Percentiles rank a stretch among this genome's conserved stretches.
Conservation (phyloP, 73 alveolate genomes). For the Paramecium octaurelia region DNA sequence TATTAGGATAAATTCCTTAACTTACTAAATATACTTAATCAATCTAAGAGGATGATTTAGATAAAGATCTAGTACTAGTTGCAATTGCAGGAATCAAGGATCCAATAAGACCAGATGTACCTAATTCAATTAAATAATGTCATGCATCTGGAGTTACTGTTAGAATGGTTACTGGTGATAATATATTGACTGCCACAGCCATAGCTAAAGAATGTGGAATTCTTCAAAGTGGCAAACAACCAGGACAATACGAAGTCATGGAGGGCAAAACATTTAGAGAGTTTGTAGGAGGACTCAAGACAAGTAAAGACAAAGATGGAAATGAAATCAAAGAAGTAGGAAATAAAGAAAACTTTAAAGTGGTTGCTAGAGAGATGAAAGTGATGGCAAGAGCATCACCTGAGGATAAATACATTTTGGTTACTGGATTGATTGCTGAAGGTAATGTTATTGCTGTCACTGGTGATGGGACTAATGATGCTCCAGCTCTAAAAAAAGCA, state of each 20-base stretch:
- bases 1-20: not conserved
- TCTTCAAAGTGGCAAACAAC: constrained; percentile 30
- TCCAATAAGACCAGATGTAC: constrained; percentile 84
- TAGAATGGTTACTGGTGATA: constrained; percentile 98
- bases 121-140: constrained; percentile 83
- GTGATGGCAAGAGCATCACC: constrained; percentile 94
- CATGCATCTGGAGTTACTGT: constrained; percentile 85
- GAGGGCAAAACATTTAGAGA: constrained; percentile 68
- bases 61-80: constrained; percentile 6
- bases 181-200: constrained; percentile 92
- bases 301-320: constrained; percentile 19
- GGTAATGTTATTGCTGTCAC: constrained; percentile 91
- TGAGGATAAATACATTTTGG: constrained; percentile 84
- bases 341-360: constrained; percentile 75
- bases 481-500: constrained; percentile 77
- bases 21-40: not conserved
- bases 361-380: constrained; percentile 64
- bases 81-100: constrained; percentile 83
- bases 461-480: constrained; percentile 88
- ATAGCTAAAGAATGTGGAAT: constrained; percentile 91
- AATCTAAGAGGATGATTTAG: constrained; percentile 29
- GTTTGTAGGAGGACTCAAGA: constrained; percentile 63
- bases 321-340: constrained; percentile 68
- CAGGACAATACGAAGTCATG: constrained; percentile 37
- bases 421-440: constrained; percentile 80